phyloP scores from a whole-genome alignment of 73 alveolate species.

The Blepharisma japonicum region DNA sequence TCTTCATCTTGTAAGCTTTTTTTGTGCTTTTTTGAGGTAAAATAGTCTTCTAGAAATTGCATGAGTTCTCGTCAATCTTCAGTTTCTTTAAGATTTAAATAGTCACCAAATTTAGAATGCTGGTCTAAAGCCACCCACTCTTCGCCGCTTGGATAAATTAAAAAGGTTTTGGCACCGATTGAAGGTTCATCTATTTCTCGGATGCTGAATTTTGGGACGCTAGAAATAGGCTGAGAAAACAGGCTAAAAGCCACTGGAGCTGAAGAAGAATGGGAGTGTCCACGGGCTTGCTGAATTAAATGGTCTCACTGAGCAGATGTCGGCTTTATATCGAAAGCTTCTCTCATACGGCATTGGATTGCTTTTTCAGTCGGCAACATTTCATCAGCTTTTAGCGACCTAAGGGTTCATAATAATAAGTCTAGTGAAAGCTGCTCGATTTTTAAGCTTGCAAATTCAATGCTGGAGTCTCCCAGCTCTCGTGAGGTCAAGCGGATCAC shows the following conservation, averaged over 20 bases:
- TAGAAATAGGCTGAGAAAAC: background rate
- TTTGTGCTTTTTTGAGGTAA: conserved; percentile 6
- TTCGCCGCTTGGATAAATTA: conserved; percentile 27
- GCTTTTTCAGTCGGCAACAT: conserved; percentile 69
- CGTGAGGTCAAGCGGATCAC: background rate
- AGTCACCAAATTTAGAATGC: conserved; percentile 24
- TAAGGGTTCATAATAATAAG: conserved; percentile 51
- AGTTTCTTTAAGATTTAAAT: background rate
- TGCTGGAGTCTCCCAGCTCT: background rate
- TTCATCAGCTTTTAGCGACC: conserved; percentile 48
- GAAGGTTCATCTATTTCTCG: conserved; percentile 15
- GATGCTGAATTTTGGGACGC: background rate
- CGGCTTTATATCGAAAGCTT: conserved; percentile 58
- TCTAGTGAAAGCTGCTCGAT: conserved; percentile 36
- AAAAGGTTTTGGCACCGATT: background rate
- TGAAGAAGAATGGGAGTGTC: conserved; percentile 3
- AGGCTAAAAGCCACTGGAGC: conserved; percentile 7
- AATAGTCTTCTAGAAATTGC: background rate
- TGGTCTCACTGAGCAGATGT: conserved; percentile 50
- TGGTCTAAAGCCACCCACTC: conserved; percentile 19
- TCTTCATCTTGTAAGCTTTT: conserved; percentile 35
- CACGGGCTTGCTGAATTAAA: conserved; percentile 34
- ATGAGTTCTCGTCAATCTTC: conserved; percentile 19
- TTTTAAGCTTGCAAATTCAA: background rate
- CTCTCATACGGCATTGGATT: conserved; percentile 54